Conservation (phyloP, 1,284 basidiomycete genomes). For the Athelia psychrophila region DNA sequence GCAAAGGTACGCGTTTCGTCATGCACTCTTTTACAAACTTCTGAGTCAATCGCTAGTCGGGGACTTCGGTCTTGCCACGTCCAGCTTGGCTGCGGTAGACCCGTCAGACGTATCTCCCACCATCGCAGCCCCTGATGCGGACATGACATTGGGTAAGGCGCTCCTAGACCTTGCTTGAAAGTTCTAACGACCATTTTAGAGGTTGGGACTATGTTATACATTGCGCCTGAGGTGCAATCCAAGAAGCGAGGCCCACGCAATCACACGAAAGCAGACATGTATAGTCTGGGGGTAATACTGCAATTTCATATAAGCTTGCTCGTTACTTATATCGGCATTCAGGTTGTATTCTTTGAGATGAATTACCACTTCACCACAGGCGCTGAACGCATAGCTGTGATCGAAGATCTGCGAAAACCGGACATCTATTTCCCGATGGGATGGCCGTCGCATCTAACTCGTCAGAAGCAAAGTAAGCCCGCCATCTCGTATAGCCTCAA, state of each 20-base stretch:
- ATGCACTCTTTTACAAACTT: conserved; percentile 2
- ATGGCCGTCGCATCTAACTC: conserved; percentile 67
- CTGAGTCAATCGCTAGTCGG: conserved; percentile 50
- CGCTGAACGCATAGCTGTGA: conserved; percentile 82
- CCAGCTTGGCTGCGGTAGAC: conserved; percentile 75
- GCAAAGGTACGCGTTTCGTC: conserved; percentile 58
- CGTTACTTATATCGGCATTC: conserved; percentile 3
- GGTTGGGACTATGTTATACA: conserved; percentile 92
- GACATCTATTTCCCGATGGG: conserved; percentile 71
- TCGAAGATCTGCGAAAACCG: conserved; percentile 75
- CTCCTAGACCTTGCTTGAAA: neutral
- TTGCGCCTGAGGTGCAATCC: conserved; percentile 84
- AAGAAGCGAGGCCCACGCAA: conserved; percentile 60
- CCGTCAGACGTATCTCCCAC: conserved; percentile 58
- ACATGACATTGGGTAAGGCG: conserved; percentile 68
- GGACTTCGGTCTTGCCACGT: conserved; percentile 91
- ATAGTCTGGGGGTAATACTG: conserved; percentile 78
- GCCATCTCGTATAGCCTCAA: neutral
- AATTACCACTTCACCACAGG: conserved; percentile 87
- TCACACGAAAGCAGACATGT: conserved; percentile 91
- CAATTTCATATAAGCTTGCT: neutral
- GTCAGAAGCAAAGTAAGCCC: conserved; percentile 66
- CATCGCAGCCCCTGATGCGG: conserved; percentile 44
- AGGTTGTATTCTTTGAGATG: conserved; percentile 99
- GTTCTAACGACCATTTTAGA: conserved; percentile 40